Evolutionary conservation across 495 filamentous ascomycete genomes (phyloP).

Genomic region (Neurospora sp.): DNA sequence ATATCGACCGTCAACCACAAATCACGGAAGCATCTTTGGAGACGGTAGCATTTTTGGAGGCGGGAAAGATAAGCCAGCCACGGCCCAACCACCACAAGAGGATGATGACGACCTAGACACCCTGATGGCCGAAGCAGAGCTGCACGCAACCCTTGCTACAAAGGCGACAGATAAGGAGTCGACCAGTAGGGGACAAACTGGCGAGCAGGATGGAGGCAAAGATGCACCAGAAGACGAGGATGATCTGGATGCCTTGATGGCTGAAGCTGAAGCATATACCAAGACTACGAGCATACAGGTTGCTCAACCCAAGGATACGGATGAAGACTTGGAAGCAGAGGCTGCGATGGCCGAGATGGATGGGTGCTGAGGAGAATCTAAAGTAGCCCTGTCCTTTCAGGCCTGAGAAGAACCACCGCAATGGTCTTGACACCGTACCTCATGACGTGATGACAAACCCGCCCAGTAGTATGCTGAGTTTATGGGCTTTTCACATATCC

Average conservation of each 20-base stretch:
- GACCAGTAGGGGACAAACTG: neutral
- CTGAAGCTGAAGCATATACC: slow-evolving; percentile 10
- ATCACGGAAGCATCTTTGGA: neutral
- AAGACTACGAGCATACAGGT: neutral
- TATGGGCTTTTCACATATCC: neutral
- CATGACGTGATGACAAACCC: neutral
- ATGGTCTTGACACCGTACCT: neutral
- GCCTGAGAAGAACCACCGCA: neutral
- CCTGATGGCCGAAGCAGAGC: slow-evolving; percentile 37
- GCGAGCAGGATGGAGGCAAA: slow-evolving; percentile 5
- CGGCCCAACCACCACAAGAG: neutral
- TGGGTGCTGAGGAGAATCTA: slow-evolving; percentile 40
- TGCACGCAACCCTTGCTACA: slow-evolving; percentile 1
- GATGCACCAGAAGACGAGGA: slow-evolving; percentile 7
- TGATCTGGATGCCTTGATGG: slow-evolving; percentile 16
- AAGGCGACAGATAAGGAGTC: neutral
- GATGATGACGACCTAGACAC: slow-evolving; percentile 32
- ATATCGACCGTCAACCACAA: slow-evolving; percentile 1
- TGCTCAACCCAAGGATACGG: neutral
- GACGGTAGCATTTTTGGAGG: slow-evolving; percentile 12
- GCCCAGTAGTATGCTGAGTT: neutral
- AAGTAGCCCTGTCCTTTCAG: neutral
- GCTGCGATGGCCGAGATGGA: slow-evolving; percentile 61
- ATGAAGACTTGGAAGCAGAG: slow-evolving; percentile 44
- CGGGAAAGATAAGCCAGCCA: slow-evolving; percentile 5